phyloP scores from a whole-genome alignment of 306 rosid species.

The Malus asiatica region DNA sequence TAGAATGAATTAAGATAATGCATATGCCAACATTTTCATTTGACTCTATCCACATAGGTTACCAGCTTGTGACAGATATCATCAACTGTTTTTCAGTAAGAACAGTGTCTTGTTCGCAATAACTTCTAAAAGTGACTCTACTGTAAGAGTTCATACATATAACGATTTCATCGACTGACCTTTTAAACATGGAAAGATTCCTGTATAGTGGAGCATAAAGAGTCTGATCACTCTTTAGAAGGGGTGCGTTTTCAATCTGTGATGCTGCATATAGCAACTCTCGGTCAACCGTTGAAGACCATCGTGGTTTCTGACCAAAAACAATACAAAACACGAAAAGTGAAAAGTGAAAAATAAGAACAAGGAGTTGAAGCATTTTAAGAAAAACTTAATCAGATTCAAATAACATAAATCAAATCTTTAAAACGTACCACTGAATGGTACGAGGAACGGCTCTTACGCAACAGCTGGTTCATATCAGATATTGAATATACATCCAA shows the following conservation, averaged over 20 bases:
- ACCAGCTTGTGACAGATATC: background rate
- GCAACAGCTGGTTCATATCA: conserved; percentile 54
- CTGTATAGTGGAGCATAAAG: conserved; percentile 65
- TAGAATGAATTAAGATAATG: background rate
- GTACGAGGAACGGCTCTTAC: conserved; percentile 38
- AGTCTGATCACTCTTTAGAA: conserved; percentile 31
- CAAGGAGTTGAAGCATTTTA: conserved; percentile 2
- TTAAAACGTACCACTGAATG: conserved; percentile 48
- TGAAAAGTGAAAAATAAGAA: conserved; percentile 12
- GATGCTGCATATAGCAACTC: conserved; percentile 45
- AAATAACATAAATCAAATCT: conserved; percentile 1
- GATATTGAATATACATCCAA: conserved; percentile 44
- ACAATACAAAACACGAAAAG: background rate
- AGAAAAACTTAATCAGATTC: background rate
- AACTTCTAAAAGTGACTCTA: background rate
- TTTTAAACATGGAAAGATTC: conserved; percentile 70
- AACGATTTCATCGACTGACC: conserved; percentile 26
- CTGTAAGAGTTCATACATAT: background rate
- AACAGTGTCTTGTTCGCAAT: background rate
- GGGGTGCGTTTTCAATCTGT: conserved; percentile 71
- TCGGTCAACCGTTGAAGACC: conserved; percentile 60
- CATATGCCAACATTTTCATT: background rate
- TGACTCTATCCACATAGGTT: background rate
- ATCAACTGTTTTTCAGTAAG: background rate
- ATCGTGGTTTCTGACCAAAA: conserved; percentile 43